Evolutionary conservation across 2,329 filamentous ascomycete species (phyloP).

Genomic region (Exophiala phaeomuriformis): DNA sequence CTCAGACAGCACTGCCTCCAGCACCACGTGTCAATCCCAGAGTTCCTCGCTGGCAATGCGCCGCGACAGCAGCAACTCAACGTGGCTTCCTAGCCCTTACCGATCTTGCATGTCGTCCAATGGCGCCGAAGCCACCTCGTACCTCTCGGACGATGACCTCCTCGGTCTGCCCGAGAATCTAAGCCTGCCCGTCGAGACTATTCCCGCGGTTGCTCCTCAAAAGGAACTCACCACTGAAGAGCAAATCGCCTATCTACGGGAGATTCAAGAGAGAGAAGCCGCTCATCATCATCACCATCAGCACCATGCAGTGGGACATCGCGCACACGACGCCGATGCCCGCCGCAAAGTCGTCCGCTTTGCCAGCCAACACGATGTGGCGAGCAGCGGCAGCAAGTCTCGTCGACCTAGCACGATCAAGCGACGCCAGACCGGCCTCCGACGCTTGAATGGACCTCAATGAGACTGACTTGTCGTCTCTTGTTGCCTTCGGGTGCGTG

Average conservation of each 20-base stretch:
- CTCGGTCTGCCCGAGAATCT: conserved; percentile 18
- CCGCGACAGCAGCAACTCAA: conserved; percentile 24
- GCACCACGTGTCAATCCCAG: conserved; percentile 6
- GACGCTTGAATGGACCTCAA: conserved; percentile 21
- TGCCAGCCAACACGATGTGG: conserved; percentile 6
- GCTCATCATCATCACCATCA: conserved; percentile 12
- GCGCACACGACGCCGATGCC: conserved; percentile 9
- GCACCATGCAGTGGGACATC: conserved; percentile 8
- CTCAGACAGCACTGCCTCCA: conserved; percentile 16
- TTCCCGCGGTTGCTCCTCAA: conserved; percentile 19
- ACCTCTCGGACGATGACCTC: conserved; percentile 27
- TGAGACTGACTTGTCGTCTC: conserved; percentile 1
- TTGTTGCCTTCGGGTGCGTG: neutral
- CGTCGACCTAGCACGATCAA: conserved; percentile 19
- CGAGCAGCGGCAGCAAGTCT: conserved; percentile 11
- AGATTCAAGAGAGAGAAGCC: conserved; percentile 25
- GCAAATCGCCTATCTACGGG: conserved; percentile 25
- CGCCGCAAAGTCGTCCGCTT: conserved; percentile 25
- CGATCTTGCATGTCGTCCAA: conserved; percentile 26
- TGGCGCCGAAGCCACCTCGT: conserved; percentile 22
- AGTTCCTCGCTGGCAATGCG: conserved; percentile 20
- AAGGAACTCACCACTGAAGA: conserved; percentile 27
- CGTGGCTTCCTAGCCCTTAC: conserved; percentile 26
- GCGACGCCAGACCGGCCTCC: conserved; percentile 12
- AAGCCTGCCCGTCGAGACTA: conserved; percentile 22